Evolutionary conservation across 805 yeast genomes (phyloP).

Genomic region (Yarrowia yakushimensis): DNA sequence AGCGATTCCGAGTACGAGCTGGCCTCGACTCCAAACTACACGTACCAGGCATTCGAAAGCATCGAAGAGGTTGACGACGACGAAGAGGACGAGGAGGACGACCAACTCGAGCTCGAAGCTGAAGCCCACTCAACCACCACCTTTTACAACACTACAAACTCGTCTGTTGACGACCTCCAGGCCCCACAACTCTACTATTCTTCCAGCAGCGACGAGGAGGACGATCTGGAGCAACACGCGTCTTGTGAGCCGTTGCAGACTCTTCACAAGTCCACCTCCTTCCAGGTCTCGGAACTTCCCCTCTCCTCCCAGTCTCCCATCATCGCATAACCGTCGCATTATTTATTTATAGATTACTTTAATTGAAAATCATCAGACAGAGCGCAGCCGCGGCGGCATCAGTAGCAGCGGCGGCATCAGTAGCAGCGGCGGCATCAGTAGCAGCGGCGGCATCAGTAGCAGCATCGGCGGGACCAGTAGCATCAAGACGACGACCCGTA

Average conservation of each 20-base stretch:
- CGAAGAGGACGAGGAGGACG: slow-evolving; percentile 29
- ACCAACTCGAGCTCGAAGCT: slow-evolving; percentile 8
- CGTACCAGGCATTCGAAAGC: slow-evolving; percentile 25
- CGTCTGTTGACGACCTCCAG: slow-evolving; percentile 12
- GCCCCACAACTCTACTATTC: slow-evolving; percentile 31
- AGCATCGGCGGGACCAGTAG: too few species aligned
- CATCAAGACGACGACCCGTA: too few species aligned
- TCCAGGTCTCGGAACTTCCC: not conserved
- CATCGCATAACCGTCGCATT: slow-evolving; percentile 5
- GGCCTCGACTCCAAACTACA: slow-evolving; percentile 15
- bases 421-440: too few species aligned
- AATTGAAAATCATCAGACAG: too few species aligned
- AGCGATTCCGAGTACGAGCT: slow-evolving; percentile 18
- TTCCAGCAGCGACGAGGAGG: slow-evolving; percentile 30
- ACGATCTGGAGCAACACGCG: slow-evolving; percentile 23
- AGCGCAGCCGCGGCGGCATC: too few species aligned
- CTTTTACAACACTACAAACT: slow-evolving; percentile 16
- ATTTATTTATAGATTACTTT: slow-evolving; percentile 20
- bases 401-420: too few species aligned
- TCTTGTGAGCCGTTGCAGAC: not conserved
- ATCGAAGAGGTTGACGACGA: slow-evolving; percentile 29
- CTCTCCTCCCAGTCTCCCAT: not conserved
- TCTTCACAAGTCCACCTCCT: not conserved
- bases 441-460: too few species aligned
- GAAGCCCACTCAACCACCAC: not conserved